Evolutionary conservation across 1,284 basidiomycete species (phyloP), one percentile per base, ranked within the genome.

Genomic region (Paramarasmius palmivorus): DNA sequence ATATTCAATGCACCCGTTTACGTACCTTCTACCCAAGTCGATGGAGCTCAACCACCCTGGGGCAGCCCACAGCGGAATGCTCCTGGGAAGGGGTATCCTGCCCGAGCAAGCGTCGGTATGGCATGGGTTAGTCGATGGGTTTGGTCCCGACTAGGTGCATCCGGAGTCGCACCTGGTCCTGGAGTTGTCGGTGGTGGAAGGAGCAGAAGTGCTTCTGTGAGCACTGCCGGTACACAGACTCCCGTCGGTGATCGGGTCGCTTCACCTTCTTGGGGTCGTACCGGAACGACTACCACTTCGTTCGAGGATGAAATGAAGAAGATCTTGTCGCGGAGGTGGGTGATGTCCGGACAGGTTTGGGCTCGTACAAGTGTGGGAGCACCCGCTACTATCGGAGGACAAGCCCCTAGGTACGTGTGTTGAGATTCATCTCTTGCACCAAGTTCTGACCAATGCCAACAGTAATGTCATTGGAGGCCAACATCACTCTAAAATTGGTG

Each of bases 91-190:
- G 86, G 87, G 6, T 89, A 79, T 67, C 82, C 86, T 0, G 79
- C 80, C 3, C 78, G 89, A 17, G 86, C 83, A 0, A 76, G 86
- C 0, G 70, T 92, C 0, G 90, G 90, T 0, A 78, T 82, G 1
- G 86, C 90, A 2, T 92, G 88, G 62, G 70, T 88, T 48, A 89
- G 88, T 19, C 76, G 90, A 10, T 92, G 90, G 90, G 84, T 88
- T 42, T 91, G 89, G 89, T n/a, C 36, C 50, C 17, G 59, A 63
- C 25, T 70, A 59, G 57, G 67, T 58, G 57, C 67, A 17, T 29
- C 25, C 17, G 44, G 44, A n/a, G 29, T 15, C 15, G 39, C 22
- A 17, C 17, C 17, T 19, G 39, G 39, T 14, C 17, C 39, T 14
- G 44, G 44, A 15, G 25, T 46, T n/a, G 25, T 46, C 2, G 44